Base-by-base conservation (phyloP, 2,329 filamentous ascomycete genomes). In the Hypoxylon sp. region DNA sequence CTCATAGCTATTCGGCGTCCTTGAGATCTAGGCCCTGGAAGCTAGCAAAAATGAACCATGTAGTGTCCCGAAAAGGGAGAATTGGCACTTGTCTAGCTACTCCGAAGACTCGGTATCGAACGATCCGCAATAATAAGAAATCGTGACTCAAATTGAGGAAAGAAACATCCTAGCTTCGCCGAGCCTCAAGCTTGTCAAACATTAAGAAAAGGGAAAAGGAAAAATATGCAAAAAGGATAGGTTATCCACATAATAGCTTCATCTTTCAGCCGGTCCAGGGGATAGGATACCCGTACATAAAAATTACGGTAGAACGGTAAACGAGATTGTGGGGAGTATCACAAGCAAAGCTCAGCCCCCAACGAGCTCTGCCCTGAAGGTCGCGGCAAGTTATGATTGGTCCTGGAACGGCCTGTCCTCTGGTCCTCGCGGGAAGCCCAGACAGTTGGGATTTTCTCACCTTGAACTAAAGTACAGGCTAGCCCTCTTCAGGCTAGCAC, bases 281-380 rank as follows among this genome's bases (percentile, higher is more conserved):
- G 49, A 60, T 13, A 55, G 14, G 41, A 9, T 52, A 30, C 51
- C 55, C 36, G 46, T 57, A 52, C 25, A 46, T 21, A 57, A 10
- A 41, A 57, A 34, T n/a, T 57, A 57, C 14, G 53, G 25, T 30
- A 55, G 45, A 46, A 48, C n/a, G 46, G 55, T 71, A 65, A 68
- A 68, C 65, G 65, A 70, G 65, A 68, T 65, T 70, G 65, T 68
- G 65, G 65, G 63, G 64, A 65, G 63, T 63, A 28, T 67, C 66
- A 67, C 63, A 65, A 46, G 49, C 53, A 49, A 23, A 38, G 50
- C 61, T 64, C 60, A 68, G 65, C 61, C 57, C 61, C 56, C 51
- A 67, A 67, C 30, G 25, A 50, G 41, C 13, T 30, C 46, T 49
- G 32, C 36, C 56, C 45, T 60, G 60, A 56, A 50, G 23, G 38